Base-by-base conservation (phyloP, 208 protist species). In the Endotrypanum monterogeii region DNA sequence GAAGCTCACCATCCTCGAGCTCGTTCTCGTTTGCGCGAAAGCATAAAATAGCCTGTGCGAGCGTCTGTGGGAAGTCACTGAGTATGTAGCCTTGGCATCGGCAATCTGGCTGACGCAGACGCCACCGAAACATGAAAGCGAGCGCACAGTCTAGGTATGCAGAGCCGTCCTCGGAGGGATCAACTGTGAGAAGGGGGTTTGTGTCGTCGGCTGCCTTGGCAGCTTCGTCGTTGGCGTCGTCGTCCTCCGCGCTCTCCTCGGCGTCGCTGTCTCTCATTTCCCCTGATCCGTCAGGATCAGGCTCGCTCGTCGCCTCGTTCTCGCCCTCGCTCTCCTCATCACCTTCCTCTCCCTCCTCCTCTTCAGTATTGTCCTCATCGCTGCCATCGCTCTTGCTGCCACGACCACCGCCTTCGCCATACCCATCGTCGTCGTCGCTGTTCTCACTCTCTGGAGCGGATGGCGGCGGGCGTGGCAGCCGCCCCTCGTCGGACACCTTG, bases 61-160 rank as follows among this genome's bases (percentile, higher is more conserved):
- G 80, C 1, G 92, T 97, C 56, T 83, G 61, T 0, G 97, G 97
- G 67, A 94, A 98, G 55, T 87, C 74, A 46, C 93, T 84, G 20
- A 99, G 76, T 9, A 99, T 89, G 80, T 94, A 99, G 51, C 97
- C 97, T 35, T 95, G 94, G 57, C 93, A 97, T 20, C 71, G 82
- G 73, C 94, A 98, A 54, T 93, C 89, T 20, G 78, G 48, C 67
- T 91, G 90, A 12, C 85, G 86, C 54, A 98, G 73, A 30, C 95
- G 90, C 90, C 93, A 96, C 44, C 92, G 89, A 16, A 93, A 65
- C 70, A 97, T 95, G 71, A 88, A 84, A 37, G 92, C 89, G 16
- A 98, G 61, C 11, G 90, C 87, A 48, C 84, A 82, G 70, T 98
- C 94, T 12, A 91, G 66, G 74, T 93, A 96, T 39, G 60, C 58